phyloP scores from a whole-genome alignment of 2,329 filamentous ascomycete genomes.

The Aspergillus udagawae region DNA sequence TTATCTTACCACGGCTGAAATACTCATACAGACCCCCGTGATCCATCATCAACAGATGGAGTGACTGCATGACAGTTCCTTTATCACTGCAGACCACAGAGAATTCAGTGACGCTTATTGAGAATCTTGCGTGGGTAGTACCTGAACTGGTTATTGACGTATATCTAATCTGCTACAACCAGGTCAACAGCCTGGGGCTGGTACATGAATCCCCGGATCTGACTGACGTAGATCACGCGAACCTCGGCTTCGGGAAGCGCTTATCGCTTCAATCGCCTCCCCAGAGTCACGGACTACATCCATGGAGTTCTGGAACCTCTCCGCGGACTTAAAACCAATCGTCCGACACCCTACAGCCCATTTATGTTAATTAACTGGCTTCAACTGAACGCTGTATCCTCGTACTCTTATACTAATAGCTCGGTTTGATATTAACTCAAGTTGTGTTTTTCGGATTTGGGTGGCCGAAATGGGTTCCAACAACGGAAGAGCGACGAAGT shows the following conservation, averaged over 20 bases:
- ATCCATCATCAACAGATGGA: neutral
- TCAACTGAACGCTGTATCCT: neutral
- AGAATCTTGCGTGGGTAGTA: too few relatives aligned
- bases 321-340: constrained; percentile 12
- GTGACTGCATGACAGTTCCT: neutral
- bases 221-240: constrained; percentile 17
- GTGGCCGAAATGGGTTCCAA: constrained; percentile 32
- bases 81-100: constrained; percentile 1
- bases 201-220: constrained; percentile 9
- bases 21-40: neutral
- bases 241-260: constrained; percentile 35
- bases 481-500: constrained; percentile 37
- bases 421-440: neutral
- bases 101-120: too few relatives aligned
- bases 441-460: constrained; percentile 2
- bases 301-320: constrained; percentile 30
- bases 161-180: too few relatives aligned
- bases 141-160: too few relatives aligned
- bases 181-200: neutral
- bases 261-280: constrained; percentile 29
- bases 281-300: constrained; percentile 27
- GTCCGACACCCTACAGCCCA: neutral
- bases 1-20: neutral
- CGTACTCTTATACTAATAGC: neutral
- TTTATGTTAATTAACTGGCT: neutral